These are phyloP conservation scores for Ganoderma boninense DNA, from an alignment of 1,284 basidiomycete genomes.

Conservation along the genomic window DNA sequence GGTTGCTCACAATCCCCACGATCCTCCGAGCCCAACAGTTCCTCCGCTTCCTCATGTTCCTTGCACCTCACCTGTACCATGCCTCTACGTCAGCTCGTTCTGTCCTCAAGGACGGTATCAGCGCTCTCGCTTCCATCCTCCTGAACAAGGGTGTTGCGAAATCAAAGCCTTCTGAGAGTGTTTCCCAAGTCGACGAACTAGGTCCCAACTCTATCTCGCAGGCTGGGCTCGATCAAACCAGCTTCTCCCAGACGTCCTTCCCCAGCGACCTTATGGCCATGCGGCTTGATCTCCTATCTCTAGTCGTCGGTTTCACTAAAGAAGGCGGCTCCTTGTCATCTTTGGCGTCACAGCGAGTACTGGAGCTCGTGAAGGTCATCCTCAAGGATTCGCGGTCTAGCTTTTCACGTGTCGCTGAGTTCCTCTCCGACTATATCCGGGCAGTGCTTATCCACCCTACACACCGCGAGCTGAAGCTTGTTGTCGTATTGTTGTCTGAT, in stretches of 20 bases:
- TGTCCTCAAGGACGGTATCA: slow-evolving; percentile 73
- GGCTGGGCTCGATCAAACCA: slow-evolving; percentile 42
- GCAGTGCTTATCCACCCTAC: slow-evolving; percentile 55
- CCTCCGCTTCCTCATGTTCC: slow-evolving; percentile 64
- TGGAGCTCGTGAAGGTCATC: slow-evolving; percentile 68
- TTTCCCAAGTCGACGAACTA: slow-evolving; percentile 32
- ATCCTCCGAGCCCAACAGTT: slow-evolving; percentile 75
- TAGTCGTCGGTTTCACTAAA: slow-evolving; percentile 63
- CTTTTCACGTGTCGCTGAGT: slow-evolving; percentile 52
- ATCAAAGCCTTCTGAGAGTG: slow-evolving; percentile 52
- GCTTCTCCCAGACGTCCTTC: slow-evolving; percentile 50
- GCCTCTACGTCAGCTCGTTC: slow-evolving; percentile 56
- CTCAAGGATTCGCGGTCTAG: slow-evolving; percentile 60
- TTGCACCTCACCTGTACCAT: slow-evolving; percentile 68
- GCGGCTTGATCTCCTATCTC: slow-evolving; percentile 69
- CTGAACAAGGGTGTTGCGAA: slow-evolving; percentile 53
- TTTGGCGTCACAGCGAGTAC: slow-evolving; percentile 54
- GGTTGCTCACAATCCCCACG: slow-evolving; percentile 78
- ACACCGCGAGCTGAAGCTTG: slow-evolving; percentile 56
- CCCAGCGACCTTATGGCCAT: slow-evolving; percentile 65
- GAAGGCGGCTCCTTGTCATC: slow-evolving; percentile 64
- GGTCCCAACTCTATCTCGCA: slow-evolving; percentile 29
- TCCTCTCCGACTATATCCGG: slow-evolving; percentile 60
- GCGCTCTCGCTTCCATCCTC: slow-evolving; percentile 70
- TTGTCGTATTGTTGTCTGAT: slow-evolving; percentile 61